Conservation (phyloP, 148 eudicot genomes). For the Cornus suecica region DNA sequence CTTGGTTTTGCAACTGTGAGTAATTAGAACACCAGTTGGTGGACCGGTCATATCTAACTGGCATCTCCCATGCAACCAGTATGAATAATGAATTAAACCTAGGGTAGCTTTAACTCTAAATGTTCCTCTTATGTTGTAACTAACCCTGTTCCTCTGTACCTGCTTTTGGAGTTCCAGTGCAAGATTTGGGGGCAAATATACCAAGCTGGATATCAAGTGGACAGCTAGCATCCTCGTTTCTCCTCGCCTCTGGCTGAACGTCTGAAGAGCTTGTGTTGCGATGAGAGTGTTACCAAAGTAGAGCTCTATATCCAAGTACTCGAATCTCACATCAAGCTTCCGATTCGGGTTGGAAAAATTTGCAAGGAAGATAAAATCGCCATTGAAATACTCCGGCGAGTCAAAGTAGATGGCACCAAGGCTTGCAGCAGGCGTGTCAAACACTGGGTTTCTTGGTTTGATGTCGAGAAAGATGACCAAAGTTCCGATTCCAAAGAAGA, state of each 20-base stretch:
- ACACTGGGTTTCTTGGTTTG: constrained; percentile 59
- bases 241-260: constrained; percentile 36
- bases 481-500: constrained; percentile 61
- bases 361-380: constrained; percentile 65
- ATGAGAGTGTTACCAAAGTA: constrained; percentile 57
- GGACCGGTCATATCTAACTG: constrained; percentile 80
- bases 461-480: constrained; percentile 51
- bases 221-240: constrained; percentile 43
- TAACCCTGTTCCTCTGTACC: constrained; percentile 55
- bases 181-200: constrained; percentile 61
- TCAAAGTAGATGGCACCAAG: constrained; percentile 69
- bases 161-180: constrained; percentile 63
- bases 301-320: constrained; percentile 42
- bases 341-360: constrained; percentile 59
- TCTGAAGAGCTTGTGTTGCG: constrained; percentile 33
- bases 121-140: constrained; percentile 51
- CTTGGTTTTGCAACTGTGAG: constrained; percentile 58
- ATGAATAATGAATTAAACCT: constrained; percentile 50
- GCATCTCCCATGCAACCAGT: constrained; percentile 65
- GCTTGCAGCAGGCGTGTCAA: constrained; percentile 66
- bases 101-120: constrained; percentile 55
- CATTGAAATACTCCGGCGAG: constrained; percentile 60
- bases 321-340: constrained; percentile 57
- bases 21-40: constrained; percentile 58
- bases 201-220: constrained; percentile 74